Evolutionary conservation across 2,329 filamentous ascomycete species (phyloP).

Genomic region (Podosphaera fusca): DNA sequence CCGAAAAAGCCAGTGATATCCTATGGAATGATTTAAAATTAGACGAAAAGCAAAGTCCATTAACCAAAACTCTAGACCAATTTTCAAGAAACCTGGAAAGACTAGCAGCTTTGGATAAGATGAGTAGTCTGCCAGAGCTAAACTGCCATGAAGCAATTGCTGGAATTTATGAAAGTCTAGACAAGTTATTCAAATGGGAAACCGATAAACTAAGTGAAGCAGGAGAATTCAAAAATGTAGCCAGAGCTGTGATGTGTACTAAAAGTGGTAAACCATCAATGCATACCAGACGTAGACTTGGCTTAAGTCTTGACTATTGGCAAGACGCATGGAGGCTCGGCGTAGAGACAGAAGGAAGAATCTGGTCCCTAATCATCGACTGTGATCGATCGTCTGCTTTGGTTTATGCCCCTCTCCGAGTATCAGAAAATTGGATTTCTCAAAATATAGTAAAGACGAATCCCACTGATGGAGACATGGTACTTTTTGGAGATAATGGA

Average conservation of each 20-base stretch:
- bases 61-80: constrained; percentile 45
- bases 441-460: constrained; percentile 36
- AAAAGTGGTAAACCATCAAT: constrained; percentile 48
- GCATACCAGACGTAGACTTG: constrained; percentile 43
- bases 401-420: constrained; percentile 36
- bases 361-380: constrained; percentile 46
- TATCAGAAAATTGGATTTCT: constrained; percentile 54
- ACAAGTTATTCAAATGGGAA: constrained; percentile 49
- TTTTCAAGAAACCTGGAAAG: constrained; percentile 52
- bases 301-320: constrained; percentile 60
- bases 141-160: constrained; percentile 59
- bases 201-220: constrained; percentile 31
- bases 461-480: constrained; percentile 21
- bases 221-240: constrained; percentile 22
- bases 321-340: constrained; percentile 33
- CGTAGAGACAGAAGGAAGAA: constrained; percentile 16
- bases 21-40: constrained; percentile 41
- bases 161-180: constrained; percentile 47
- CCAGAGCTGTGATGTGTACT: constrained; percentile 31
- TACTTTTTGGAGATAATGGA: constrained; percentile 16
- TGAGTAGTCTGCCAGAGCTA: constrained; percentile 43
- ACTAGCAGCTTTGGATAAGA: constrained; percentile 44
- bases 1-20: constrained; percentile 38
- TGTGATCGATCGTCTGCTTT: constrained; percentile 27
- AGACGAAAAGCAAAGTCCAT: constrained; percentile 30